Conservation (phyloP, 225 moss, liverwort and hornwort genomes). For the Asterella californica region DNA sequence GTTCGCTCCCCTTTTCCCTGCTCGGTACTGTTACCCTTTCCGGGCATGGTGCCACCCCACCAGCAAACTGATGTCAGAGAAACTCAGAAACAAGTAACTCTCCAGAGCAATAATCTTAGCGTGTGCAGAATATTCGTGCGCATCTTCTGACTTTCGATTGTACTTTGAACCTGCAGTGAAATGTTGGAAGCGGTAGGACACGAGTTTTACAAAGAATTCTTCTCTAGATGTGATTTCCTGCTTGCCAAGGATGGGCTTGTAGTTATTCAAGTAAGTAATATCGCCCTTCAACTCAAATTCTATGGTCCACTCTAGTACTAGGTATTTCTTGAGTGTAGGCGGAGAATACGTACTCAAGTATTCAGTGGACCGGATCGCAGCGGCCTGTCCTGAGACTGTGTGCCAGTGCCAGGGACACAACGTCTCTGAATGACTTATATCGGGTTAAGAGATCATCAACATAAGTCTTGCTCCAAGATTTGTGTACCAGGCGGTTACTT, state of each 20-base stretch:
- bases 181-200: constrained; percentile 89
- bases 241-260: constrained; percentile 73
- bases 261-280: constrained; percentile 57
- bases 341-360: not conserved
- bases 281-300: not conserved
- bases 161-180: constrained; percentile 55
- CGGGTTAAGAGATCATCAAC: not conserved
- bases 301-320: no score
- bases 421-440: not conserved
- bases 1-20: no score
- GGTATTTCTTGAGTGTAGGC: not conserved
- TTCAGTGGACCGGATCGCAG: not conserved
- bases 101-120: not conserved
- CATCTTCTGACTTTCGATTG: not conserved
- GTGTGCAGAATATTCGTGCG: not conserved
- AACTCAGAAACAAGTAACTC: not conserved
- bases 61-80: not conserved
- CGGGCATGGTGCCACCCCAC: no score
- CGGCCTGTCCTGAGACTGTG: not conserved
- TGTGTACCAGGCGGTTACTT: not conserved
- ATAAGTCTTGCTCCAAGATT: not conserved
- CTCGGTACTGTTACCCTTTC: no score
- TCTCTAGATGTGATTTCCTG: constrained; percentile 59
- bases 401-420: not conserved
- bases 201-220: constrained; percentile 65